These are phyloP conservation scores for Kuraishia hungarica DNA, from an alignment of 805 yeast genomes.

Conservation along the genomic window DNA sequence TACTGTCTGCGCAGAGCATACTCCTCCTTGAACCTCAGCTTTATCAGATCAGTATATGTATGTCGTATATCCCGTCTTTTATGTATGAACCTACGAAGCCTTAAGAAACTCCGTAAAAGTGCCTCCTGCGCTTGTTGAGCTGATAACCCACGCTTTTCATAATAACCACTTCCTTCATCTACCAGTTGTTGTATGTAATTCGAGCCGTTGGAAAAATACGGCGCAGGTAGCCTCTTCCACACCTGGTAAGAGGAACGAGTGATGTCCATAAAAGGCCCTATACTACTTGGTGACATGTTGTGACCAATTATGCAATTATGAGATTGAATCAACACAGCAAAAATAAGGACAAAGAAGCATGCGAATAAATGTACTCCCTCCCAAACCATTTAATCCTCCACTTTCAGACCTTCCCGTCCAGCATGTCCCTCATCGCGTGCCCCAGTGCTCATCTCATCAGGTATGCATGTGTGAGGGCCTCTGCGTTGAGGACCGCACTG, in stretches of 20 bases:
- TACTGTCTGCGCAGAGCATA: slow-evolving; percentile 10
- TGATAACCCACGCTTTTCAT: background rate
- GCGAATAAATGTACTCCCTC: too few relatives aligned
- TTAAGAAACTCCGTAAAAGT: slow-evolving; percentile 1
- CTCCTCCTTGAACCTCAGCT: slow-evolving; percentile 15
- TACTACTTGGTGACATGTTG: background rate
- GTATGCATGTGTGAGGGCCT: too few relatives aligned
- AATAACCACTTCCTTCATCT: background rate
- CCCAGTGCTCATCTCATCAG: too few relatives aligned
- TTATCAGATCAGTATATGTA: slow-evolving; percentile 5
- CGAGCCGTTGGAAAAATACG: background rate
- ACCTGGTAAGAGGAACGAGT: background rate
- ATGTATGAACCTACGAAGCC: background rate
- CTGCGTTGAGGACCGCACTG: too few relatives aligned
- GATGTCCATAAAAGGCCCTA: background rate
- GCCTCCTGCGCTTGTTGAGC: background rate
- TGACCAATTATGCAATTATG: too few relatives aligned
- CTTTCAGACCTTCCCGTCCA: too few relatives aligned
- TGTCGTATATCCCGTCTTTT: background rate
- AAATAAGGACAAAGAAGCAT: too few relatives aligned
- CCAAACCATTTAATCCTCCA: too few relatives aligned
- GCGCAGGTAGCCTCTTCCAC: background rate
- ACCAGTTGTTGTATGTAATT: background rate
- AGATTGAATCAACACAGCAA: too few relatives aligned
- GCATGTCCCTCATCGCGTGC: too few relatives aligned